Base-by-base conservation (phyloP, 129 eudicot genomes). In the Artemisia tridentata region DNA sequence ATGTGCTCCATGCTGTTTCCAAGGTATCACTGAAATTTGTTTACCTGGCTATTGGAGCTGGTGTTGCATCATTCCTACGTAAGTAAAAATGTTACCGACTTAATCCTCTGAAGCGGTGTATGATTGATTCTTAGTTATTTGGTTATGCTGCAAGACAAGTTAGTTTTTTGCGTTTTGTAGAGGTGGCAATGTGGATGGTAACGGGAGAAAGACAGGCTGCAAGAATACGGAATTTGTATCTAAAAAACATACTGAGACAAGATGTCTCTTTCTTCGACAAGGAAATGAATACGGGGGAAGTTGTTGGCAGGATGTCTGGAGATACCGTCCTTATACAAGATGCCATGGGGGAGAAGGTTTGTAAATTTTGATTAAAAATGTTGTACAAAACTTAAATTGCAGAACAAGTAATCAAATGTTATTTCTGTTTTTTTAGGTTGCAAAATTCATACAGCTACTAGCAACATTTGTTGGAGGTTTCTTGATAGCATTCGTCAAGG, bases 151-250 rank as follows among this genome's bases (percentile, higher is more conserved):
- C 15, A 51, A 4, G n/a, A 4, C 56, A 51, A 51, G 3, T 51
- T 51, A 9, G 34, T 29, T 34, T 47, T 19, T 20, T 56, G 49
- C 11, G 11, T 21, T 64, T 65, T 53, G 53, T 59, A 86, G 45
- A 38, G 45, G 45, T 38, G 45, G 45, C 45, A 38, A 38, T 38
- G 45, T 38, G 45, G 45, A 38, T 90, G 90, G 79, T 87, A 77
- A 86, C 96, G 1, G 93, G 96, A 43, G 96, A 90, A 62, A 90
- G 96, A 78, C 96, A 90, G 72, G 93, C 91, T 69, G 84, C 91
- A 19, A 70, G 95, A 50, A 90, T 90, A 51, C 76, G 95, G 43
- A 85, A 71, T 62, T 76, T 90, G 15, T 90, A 90, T 72, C 71
- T 90, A 67, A 82, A 63, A 80, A 79, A 85, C 12, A 87, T 90